These are phyloP conservation scores for Candida krabiensis DNA, from an alignment of 805 yeast species.

Conservation along the genomic window DNA sequence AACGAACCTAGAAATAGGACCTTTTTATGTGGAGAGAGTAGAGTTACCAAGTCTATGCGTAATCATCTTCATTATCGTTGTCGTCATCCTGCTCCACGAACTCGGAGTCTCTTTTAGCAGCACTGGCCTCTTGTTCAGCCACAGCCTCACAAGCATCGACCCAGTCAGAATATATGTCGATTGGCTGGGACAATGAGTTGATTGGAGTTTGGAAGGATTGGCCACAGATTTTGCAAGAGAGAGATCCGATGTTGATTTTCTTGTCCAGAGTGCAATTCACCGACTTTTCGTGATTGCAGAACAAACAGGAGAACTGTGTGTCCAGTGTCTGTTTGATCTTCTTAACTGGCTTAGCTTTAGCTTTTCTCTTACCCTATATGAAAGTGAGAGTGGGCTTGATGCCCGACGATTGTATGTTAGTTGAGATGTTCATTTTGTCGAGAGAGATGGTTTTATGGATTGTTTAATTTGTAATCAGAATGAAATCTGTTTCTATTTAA, in stretches of 20 bases:
- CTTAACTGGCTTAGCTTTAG: constrained; percentile 79
- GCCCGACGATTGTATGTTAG: too few relatives aligned
- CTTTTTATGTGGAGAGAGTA: too few relatives aligned
- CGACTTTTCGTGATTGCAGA: constrained; percentile 93
- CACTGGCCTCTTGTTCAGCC: constrained; percentile 55
- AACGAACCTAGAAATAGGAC: too few relatives aligned
- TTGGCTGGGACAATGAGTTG: constrained; percentile 82
- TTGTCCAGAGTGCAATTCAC: constrained; percentile 88
- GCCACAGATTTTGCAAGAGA: constrained; percentile 91
- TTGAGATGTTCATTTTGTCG: too few relatives aligned
- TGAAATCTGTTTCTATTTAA: too few relatives aligned
- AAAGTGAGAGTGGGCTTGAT: too few relatives aligned
- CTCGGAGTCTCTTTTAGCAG: constrained; percentile 10
- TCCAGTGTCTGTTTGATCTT: constrained; percentile 78
- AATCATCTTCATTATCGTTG: constrained; percentile 21
- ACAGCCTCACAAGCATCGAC: constrained; percentile 93
- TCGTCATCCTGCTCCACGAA: constrained; percentile 28
- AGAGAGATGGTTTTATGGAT: too few relatives aligned
- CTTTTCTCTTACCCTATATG: constrained; percentile 59
- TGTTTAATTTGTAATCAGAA: too few relatives aligned
- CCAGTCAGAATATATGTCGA: constrained; percentile 96
- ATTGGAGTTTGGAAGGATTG: constrained; percentile 89
- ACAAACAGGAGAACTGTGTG: constrained; percentile 83
- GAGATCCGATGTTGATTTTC: constrained; percentile 76
- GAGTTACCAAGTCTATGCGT: too few relatives aligned